Evolutionary conservation across 2,329 filamentous ascomycete species (phyloP), one percentile per base, ranked within the genome.

Genomic region (Colletotrichum agaves): DNA sequence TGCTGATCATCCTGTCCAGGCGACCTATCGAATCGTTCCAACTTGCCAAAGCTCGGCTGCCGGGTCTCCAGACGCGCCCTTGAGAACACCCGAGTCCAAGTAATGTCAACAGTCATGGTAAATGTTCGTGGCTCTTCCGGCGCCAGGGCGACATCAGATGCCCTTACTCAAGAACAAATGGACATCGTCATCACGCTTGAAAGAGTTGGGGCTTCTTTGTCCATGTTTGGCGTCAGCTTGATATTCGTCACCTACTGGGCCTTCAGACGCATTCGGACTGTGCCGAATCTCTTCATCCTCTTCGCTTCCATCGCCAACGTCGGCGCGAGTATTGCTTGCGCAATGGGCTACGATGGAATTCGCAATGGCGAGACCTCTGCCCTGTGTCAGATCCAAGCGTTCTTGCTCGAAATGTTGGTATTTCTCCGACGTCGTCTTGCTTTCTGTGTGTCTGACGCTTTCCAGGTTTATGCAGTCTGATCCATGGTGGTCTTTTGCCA

Each of bases 401-500:
- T 89, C 72, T 73, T 89, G 61, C 84, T 93, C 71, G 88, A 92
- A 75, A 90, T 92, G 80, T 93, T 84, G 77, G 91, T 80, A 59
- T 12, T n/a, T 31, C 23, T 15, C 17, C 10, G 3, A 13, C n/a
- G 6, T 12, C 10, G 1, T 44, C 19, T 37, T 13, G 19, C n/a
- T 6, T 11, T 3, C 15, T 19, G 8, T 50, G 8, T 50, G 11
- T 13, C 63, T 71, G 19, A 71, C 52, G 5, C 5, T 12, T 11
- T n/a, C 21, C 70, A 93, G 90, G 88, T 93, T 93, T 77, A 91
- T 92, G 87, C 90, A 91, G 71, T 91, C 90, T 5, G 91, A 93
- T 77, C 88, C 90, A 0, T 85, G 91, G 80, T 94, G 90, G 91
- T 92, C 91, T 0, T 86, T 94, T 61, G 91, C 91, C 70, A 95